These are phyloP conservation scores for Chimonanthus salicifolius DNA, from an alignment of 164 flowering plant genomes.

Conservation along the genomic window DNA sequence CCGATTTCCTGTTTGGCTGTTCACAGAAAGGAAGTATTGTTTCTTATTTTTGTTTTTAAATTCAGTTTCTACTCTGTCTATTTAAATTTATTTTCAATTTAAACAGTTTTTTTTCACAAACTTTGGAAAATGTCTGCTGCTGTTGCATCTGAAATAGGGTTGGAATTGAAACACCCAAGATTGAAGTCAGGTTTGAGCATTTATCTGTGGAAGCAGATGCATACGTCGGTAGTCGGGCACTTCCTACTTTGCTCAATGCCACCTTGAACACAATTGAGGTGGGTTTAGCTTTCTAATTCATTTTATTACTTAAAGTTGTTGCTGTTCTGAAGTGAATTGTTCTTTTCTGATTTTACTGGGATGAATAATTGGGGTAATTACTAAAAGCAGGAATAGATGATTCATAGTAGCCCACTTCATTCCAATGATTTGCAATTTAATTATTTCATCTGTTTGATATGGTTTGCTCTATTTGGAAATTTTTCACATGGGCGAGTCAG, in stretches of 20 bases:
- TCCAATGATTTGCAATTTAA: too few species aligned
- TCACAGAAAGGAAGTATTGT: not conserved
- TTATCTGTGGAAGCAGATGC: conserved; percentile 53
- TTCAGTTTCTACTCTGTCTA: not conserved
- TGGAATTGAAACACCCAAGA: conserved; percentile 52
- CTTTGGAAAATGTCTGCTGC: not conserved
- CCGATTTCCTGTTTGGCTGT: not conserved
- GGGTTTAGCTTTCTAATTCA: not conserved
- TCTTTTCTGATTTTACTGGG: too few species aligned
- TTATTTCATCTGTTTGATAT: too few species aligned
- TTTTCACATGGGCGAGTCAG: too few species aligned
- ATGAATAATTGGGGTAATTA: too few species aligned
- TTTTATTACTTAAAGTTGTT: not conserved
- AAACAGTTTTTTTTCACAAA: not conserved
- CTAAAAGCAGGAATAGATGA: too few species aligned
- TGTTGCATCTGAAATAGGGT: conserved; percentile 29
- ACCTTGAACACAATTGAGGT: conserved; percentile 52
- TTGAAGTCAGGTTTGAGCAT: conserved; percentile 58
- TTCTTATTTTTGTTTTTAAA: not conserved
- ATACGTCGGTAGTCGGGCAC: conserved; percentile 54
- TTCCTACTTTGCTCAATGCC: conserved; percentile 56
- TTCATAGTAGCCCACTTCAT: too few species aligned
- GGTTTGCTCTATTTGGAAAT: too few species aligned
- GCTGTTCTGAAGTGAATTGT: not conserved
- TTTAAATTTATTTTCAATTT: not conserved